Conservation (phyloP, 2,329 filamentous ascomycete species). For the Sclerotinia subarctica region DNA sequence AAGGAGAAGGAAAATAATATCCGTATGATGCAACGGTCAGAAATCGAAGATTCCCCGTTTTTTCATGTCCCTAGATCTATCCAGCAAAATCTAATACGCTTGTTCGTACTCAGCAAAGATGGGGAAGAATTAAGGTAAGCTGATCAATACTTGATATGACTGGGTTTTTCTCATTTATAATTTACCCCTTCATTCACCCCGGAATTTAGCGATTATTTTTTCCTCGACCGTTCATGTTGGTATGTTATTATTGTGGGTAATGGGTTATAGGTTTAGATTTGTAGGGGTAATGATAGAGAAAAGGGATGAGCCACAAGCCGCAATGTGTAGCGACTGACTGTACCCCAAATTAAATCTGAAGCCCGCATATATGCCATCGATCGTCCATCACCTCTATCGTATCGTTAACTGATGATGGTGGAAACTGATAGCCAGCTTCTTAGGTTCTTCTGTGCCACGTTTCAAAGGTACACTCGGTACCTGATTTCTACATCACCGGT, state of each 20-base stretch:
- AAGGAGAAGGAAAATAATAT: background rate
- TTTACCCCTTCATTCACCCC: background rate
- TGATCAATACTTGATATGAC: slow-evolving; percentile 1
- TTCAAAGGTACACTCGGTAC: too few species aligned
- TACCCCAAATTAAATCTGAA: background rate
- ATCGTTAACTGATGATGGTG: background rate
- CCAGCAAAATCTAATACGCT: background rate
- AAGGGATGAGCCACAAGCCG: background rate
- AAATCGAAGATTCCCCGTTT: background rate
- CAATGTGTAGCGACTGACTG: background rate
- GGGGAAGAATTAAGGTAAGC: background rate
- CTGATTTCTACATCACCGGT: too few species aligned
- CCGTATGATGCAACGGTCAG: background rate
- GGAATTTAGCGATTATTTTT: background rate
- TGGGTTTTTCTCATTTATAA: background rate
- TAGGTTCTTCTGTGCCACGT: too few species aligned
- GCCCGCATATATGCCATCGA: background rate
- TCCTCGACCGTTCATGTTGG: background rate
- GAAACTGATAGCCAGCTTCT: background rate
- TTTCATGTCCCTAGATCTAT: background rate
- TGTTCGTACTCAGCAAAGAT: background rate
- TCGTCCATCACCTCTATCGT: slow-evolving; percentile 8
- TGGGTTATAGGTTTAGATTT: background rate
- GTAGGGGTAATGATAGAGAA: slow-evolving; percentile 12
- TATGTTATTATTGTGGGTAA: background rate